Conservation (phyloP, 352 stramenopile genomes). For the Phytophthora rubi region DNA sequence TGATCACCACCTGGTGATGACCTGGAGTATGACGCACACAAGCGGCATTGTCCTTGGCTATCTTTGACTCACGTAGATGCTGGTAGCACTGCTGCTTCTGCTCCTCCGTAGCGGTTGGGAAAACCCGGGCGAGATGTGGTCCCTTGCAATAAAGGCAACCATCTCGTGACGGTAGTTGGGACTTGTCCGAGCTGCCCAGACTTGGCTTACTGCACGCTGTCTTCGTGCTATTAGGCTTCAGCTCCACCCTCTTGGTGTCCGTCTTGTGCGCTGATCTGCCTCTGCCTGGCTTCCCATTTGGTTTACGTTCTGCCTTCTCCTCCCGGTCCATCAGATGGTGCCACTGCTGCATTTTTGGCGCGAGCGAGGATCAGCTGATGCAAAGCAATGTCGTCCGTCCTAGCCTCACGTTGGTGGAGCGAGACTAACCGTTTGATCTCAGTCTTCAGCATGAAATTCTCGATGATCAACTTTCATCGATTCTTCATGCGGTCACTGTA, state of each 20-base stretch:
- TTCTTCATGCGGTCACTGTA: constrained; percentile 6
- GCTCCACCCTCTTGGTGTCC: background rate
- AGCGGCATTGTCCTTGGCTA: background rate
- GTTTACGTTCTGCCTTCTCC: background rate
- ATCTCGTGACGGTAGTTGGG: background rate
- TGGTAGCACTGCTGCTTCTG: background rate
- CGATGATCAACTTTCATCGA: background rate
- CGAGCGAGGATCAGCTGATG: background rate
- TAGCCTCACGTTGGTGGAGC: background rate
- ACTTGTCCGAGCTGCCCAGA: background rate
- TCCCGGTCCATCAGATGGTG: background rate
- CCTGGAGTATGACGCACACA: background rate
- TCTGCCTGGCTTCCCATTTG: background rate
- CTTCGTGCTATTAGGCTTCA: background rate
- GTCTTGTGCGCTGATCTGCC: background rate
- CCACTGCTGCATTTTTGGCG: background rate
- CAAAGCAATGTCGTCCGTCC: background rate
- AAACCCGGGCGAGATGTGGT: background rate
- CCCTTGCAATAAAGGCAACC: background rate
- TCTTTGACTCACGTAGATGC: background rate
- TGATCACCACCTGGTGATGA: background rate
- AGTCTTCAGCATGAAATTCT: background rate
- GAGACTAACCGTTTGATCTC: constrained; percentile 3
- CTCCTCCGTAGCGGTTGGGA: background rate
- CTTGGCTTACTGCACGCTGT: background rate